Evolutionary conservation across 2,329 filamentous ascomycete genomes (phyloP).

Genomic region (Verticillium tricorpus): DNA sequence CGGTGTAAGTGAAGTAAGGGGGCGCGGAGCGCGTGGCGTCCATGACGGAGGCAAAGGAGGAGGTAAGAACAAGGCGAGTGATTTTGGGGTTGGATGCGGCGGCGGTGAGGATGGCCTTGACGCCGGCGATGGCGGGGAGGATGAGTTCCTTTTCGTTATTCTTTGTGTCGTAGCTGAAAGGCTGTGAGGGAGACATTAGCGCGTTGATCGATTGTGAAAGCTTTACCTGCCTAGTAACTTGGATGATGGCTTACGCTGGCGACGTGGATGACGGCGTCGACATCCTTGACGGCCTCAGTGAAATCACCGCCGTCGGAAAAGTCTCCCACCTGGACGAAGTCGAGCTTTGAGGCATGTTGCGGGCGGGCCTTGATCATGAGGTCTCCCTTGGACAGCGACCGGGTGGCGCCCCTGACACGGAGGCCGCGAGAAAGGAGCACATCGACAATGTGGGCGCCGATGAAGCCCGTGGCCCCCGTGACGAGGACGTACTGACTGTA

Average conservation of each 20-base stretch:
- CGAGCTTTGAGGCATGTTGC: constrained; percentile 27
- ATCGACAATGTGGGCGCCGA: constrained; percentile 25
- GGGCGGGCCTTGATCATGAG: constrained; percentile 31
- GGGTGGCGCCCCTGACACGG: constrained; percentile 24
- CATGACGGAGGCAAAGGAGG: constrained; percentile 63
- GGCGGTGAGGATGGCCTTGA: constrained; percentile 33
- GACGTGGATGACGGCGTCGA: constrained; percentile 39
- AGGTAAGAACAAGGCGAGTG: constrained; percentile 50
- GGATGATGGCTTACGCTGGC: constrained; percentile 31
- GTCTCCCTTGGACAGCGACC: constrained; percentile 23
- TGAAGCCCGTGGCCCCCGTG: constrained; percentile 17
- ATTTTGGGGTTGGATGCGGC: constrained; percentile 17
- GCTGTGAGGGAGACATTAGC: constrained; percentile 19
- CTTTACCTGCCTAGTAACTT: neutral
- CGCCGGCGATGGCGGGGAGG: constrained; percentile 40
- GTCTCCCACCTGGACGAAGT: constrained; percentile 37
- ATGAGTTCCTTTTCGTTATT: constrained; percentile 41
- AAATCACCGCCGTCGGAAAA: constrained; percentile 33
- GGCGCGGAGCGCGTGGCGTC: constrained; percentile 41
- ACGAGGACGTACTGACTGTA: constrained; percentile 1
- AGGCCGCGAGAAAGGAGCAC: constrained; percentile 22
- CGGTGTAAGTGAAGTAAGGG: constrained; percentile 48
- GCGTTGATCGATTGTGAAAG: neutral
- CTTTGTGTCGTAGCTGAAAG: constrained; percentile 35
- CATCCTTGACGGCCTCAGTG: constrained; percentile 29